Evolutionary conservation across 148 eudicot genomes (phyloP).

Genomic region (Hydrangea macrophylla): DNA sequence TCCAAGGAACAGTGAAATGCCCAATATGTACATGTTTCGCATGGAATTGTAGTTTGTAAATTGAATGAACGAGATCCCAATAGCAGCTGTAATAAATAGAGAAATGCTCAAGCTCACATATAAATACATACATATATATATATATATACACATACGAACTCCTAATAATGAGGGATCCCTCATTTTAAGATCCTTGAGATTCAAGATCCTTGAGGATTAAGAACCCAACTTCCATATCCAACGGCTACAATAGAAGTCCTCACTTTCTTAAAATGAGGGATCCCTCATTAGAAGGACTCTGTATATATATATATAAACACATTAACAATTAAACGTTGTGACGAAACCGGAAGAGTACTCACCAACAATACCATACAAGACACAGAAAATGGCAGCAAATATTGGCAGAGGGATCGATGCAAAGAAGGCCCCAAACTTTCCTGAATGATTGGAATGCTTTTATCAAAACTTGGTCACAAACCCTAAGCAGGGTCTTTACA

Average conservation of each 20-base stretch:
- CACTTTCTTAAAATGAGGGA: too few relatives aligned
- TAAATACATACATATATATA: too few relatives aligned
- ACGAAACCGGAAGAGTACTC: slow-evolving; percentile 22
- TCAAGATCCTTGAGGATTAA: too few relatives aligned
- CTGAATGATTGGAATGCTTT: slow-evolving; percentile 31
- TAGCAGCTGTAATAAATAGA: slow-evolving; percentile 55
- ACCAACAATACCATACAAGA: slow-evolving; percentile 90
- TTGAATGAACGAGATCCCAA: slow-evolving; percentile 77
- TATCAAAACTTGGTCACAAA: background rate
- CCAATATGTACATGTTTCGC: slow-evolving; percentile 86
- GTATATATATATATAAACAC: too few relatives aligned
- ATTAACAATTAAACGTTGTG: background rate
- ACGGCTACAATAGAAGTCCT: too few relatives aligned
- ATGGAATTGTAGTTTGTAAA: slow-evolving; percentile 75
- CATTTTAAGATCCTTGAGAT: too few relatives aligned
- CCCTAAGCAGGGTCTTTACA: background rate
- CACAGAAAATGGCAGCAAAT: slow-evolving; percentile 86
- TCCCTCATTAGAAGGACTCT: too few relatives aligned
- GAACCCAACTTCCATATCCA: too few relatives aligned
- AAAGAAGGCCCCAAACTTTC: slow-evolving; percentile 95
- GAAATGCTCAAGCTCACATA: background rate
- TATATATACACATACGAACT: too few relatives aligned
- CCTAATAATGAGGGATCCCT: too few relatives aligned
- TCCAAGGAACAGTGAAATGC: slow-evolving; percentile 81
- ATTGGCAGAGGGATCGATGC: slow-evolving; percentile 90